phyloP scores from a whole-genome alignment of 2,329 filamentous ascomycete species.

The Epicoccum nigrum region DNA sequence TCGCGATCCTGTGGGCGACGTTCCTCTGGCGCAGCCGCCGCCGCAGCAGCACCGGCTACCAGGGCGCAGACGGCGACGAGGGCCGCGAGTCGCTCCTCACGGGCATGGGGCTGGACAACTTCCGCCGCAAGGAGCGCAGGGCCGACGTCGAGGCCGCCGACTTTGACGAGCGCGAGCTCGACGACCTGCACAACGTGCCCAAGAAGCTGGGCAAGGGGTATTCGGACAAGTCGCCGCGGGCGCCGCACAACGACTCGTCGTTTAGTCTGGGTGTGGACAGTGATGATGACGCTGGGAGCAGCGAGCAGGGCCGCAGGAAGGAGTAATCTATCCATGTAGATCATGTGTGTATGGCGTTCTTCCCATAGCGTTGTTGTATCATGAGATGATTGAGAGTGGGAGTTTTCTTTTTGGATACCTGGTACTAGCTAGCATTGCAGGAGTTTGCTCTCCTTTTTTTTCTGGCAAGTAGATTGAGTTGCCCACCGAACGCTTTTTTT shows the following conservation, averaged over 20 bases:
- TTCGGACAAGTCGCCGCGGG: slow-evolving; percentile 37
- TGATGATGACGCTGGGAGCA: slow-evolving; percentile 44
- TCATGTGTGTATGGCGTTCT: too few relatives aligned
- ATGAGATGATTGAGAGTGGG: too few relatives aligned
- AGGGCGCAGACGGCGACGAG: slow-evolving; percentile 51
- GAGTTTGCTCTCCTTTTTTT: too few relatives aligned
- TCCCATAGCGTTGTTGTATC: neutral
- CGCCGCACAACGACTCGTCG: slow-evolving; percentile 46
- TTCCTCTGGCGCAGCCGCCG: slow-evolving; percentile 63
- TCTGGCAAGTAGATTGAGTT: too few relatives aligned
- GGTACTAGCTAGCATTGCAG: too few relatives aligned
- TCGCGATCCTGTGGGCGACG: slow-evolving; percentile 76
- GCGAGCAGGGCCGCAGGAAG: slow-evolving; percentile 39
- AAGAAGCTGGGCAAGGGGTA: slow-evolving; percentile 36
- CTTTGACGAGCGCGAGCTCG: slow-evolving; percentile 67
- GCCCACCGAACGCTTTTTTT: too few relatives aligned
- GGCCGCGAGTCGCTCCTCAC: slow-evolving; percentile 52
- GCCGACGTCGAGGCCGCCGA: slow-evolving; percentile 66
- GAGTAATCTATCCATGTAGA: slow-evolving; percentile 30
- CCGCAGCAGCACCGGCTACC: slow-evolving; percentile 49
- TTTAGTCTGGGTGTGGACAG: slow-evolving; percentile 58
- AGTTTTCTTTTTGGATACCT: too few relatives aligned
- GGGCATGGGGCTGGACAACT: slow-evolving; percentile 56
- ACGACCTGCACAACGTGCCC: slow-evolving; percentile 54
- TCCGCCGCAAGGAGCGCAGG: slow-evolving; percentile 50